Evolutionary conservation across 208 protist genomes (phyloP).

Genomic region (Acanthamoeba healyi): DNA sequence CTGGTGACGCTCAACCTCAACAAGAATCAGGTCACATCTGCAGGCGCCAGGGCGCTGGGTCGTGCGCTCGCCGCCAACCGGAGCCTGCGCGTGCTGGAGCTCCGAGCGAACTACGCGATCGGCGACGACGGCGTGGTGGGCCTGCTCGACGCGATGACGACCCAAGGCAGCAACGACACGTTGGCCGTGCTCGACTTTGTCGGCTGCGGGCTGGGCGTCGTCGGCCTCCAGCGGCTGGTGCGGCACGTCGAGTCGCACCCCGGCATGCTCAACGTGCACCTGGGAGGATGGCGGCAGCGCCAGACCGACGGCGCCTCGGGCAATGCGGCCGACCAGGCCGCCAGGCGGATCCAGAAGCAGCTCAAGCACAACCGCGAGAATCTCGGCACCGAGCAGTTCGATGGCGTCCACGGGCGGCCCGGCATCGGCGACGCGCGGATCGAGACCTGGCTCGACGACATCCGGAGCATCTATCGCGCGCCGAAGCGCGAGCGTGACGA

Average conservation of each 20-base stretch:
- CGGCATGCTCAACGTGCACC: neutral
- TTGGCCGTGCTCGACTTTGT: neutral
- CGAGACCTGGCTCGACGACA: slow-evolving; percentile 8
- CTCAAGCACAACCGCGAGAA: neutral
- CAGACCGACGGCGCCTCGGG: neutral
- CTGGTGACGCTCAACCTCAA: slow-evolving; percentile 12
- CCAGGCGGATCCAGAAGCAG: neutral
- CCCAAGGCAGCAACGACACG: neutral
- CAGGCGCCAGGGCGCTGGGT: neutral
- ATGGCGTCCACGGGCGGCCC: neutral
- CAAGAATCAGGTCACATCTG: neutral
- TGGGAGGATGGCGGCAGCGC: neutral
- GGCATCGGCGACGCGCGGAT: neutral
- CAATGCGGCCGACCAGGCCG: neutral
- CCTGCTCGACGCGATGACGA: neutral
- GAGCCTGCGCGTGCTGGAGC: neutral
- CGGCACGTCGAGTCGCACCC: neutral
- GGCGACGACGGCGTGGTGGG: neutral
- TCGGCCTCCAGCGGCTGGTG: neutral
- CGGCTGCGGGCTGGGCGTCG: neutral
- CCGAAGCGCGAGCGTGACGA: neutral
- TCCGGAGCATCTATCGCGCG: neutral
- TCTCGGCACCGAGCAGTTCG: neutral
- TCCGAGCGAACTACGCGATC: neutral
- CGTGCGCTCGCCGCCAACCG: neutral